A percentile compares a stretch with the other conserved stretches of the same genome.
Evolutionary conservation across 495 filamentous ascomycete species (phyloP).

Genomic region (Neohortaea acidophila): DNA sequence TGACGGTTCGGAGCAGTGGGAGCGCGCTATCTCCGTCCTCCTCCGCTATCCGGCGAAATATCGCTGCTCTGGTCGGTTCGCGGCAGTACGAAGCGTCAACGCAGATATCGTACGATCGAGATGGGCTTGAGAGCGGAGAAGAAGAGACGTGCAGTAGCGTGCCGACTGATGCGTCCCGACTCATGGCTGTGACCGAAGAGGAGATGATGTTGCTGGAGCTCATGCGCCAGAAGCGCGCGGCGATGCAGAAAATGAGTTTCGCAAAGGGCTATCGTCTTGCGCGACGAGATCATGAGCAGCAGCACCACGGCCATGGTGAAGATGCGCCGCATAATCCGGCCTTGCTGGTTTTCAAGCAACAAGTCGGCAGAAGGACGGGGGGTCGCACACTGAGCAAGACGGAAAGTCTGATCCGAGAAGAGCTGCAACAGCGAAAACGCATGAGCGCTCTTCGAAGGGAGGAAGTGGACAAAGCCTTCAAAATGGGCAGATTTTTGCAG

Average conservation of each 20-base stretch:
- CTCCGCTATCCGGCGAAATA: too few species aligned
- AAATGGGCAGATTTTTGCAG: conserved; percentile 8
- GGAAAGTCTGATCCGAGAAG: background rate
- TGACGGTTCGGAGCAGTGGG: too few species aligned
- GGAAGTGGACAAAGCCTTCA: conserved; percentile 15
- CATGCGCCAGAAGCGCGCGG: conserved; percentile 61
- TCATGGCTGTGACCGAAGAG: conserved; percentile 77
- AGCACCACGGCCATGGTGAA: conserved; percentile 4
- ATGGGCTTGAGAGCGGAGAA: conserved; percentile 3
- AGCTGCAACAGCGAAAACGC: conserved; percentile 5
- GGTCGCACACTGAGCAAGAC: conserved; percentile 2
- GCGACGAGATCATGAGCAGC: conserved; percentile 16
- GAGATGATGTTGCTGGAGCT: conserved; percentile 72
- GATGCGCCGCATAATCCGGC: conserved; percentile 9
- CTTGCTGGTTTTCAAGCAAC: conserved; percentile 6
- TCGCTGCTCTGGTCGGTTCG: too few species aligned
- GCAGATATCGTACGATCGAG: too few species aligned
- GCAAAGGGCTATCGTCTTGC: conserved; percentile 34
- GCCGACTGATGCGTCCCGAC: conserved; percentile 27
- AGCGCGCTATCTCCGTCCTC: too few species aligned
- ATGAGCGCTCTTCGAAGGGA: conserved; percentile 9
- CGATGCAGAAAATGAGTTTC: conserved; percentile 58
- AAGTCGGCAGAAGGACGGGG: conserved; percentile 3
- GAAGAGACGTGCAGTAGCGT: conserved; percentile 10
- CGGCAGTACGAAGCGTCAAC: too few species aligned